Evolutionary conservation across 2,329 filamentous ascomycete species (phyloP).

Genomic region (Aspergillus sp.): DNA sequence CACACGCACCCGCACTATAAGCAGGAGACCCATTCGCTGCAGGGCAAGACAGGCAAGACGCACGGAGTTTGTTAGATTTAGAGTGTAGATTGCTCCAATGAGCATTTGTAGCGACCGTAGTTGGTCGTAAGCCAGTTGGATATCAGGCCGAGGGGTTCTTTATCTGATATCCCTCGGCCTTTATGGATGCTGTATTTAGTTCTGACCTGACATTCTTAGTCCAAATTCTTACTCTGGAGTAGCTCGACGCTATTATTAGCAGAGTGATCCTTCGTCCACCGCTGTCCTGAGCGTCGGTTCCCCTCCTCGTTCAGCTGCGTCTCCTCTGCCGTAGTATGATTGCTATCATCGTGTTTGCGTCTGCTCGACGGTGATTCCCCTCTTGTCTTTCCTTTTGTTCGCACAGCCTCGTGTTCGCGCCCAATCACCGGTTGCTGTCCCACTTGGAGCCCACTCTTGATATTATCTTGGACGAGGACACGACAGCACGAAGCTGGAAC

Average conservation of each 20-base stretch:
- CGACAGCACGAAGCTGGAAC: neutral
- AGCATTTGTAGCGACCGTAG: neutral
- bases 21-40: slow-evolving; percentile 80
- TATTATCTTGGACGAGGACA: neutral
- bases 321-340: neutral
- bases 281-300: neutral
- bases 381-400: neutral
- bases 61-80: slow-evolving; percentile 75
- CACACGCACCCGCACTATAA: slow-evolving; percentile 56
- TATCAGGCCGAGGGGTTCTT: neutral
- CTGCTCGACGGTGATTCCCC: neutral
- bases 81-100: slow-evolving; percentile 47
- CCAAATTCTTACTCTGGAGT: neutral
- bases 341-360: neutral
- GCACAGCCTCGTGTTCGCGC: slow-evolving; percentile 12
- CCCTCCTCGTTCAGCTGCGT: neutral
- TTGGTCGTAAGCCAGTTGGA: neutral
- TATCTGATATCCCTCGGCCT: neutral
- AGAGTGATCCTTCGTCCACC: neutral
- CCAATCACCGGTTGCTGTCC: slow-evolving; percentile 13
- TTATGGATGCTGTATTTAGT: too few relatives aligned
- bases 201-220: neutral
- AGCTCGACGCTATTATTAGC: slow-evolving; percentile 6
- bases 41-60: slow-evolving; percentile 88
- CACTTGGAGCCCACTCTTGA: slow-evolving; percentile 7